phyloP scores from a whole-genome alignment of 2,329 filamentous ascomycete species.

The Botrytis fabae region DNA sequence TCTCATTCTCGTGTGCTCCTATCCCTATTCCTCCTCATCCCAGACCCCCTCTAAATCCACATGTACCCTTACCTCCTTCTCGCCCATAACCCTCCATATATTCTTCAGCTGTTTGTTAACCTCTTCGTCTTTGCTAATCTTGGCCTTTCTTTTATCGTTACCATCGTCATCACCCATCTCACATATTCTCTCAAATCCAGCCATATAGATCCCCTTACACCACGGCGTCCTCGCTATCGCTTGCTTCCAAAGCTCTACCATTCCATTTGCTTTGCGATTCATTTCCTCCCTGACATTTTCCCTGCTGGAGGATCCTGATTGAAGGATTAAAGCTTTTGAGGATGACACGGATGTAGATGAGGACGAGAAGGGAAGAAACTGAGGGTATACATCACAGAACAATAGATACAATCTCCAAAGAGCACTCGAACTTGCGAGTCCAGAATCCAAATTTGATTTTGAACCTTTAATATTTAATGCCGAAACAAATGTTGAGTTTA shows the following conservation, averaged over 20 bases:
- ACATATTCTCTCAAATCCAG: constrained; percentile 52
- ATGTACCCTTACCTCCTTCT: constrained; percentile 62
- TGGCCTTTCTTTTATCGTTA: constrained; percentile 25
- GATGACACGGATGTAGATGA: not conserved
- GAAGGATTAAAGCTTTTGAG: not conserved
- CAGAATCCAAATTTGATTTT: constrained; percentile 42
- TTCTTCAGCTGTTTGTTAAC: constrained; percentile 42
- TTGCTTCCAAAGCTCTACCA: constrained; percentile 54
- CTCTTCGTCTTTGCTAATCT: constrained; percentile 44
- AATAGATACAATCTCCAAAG: constrained; percentile 55
- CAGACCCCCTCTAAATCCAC: constrained; percentile 50
- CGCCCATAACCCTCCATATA: constrained; percentile 56
- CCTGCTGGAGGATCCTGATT: not conserved
- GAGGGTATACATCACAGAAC: constrained; percentile 47
- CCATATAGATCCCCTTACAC: constrained; percentile 60
- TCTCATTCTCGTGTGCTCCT: not conserved
- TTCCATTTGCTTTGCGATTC: not conserved
- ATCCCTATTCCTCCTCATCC: constrained; percentile 1
- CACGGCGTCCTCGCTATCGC: constrained; percentile 61
- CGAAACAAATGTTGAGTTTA: not conserved
- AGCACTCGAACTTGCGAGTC: constrained; percentile 42
- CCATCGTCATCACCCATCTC: constrained; percentile 44
- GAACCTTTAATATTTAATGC: constrained; percentile 39
- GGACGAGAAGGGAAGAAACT: constrained; percentile 36
- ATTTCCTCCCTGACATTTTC: not conserved